phyloP scores from a whole-genome alignment of 169 alveolate species.

The Plasmodium chabaudi region DNA sequence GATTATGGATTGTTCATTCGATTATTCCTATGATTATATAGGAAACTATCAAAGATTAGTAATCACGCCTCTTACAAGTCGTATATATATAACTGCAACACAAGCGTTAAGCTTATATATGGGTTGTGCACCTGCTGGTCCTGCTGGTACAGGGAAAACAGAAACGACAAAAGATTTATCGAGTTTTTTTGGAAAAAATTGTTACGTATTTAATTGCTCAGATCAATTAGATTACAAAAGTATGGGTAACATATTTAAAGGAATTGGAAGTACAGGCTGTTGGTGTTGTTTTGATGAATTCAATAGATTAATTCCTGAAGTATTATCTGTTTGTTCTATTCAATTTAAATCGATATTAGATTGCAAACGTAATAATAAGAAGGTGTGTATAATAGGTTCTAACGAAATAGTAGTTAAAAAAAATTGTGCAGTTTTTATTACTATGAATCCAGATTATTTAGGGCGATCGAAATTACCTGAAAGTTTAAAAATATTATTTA shows the following conservation, averaged over 20 bases:
- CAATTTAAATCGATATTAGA: slow-evolving; percentile 97
- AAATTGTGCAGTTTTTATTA: slow-evolving; percentile 96
- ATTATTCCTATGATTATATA: slow-evolving; percentile 96
- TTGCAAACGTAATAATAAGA: slow-evolving; percentile 89
- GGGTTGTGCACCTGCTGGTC: slow-evolving; percentile 99
- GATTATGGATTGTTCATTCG: slow-evolving; percentile 94
- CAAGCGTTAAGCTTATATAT: slow-evolving; percentile 96
- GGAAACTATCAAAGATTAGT: slow-evolving; percentile 97
- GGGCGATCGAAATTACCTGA: slow-evolving; percentile 97
- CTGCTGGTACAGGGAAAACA: slow-evolving; percentile 98
- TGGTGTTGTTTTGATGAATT: slow-evolving; percentile 99
- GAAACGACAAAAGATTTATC: slow-evolving; percentile 97
- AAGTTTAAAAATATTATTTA: slow-evolving; percentile 95
- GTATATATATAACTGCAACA: slow-evolving; percentile 98
- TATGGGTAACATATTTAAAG: slow-evolving; percentile 97
- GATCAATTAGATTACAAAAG: slow-evolving; percentile 97
- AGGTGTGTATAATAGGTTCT: slow-evolving; percentile 93
- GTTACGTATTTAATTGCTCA: slow-evolving; percentile 96
- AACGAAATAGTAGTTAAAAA: slow-evolving; percentile 94
- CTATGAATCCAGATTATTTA: slow-evolving; percentile 97
- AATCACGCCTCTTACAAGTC: slow-evolving; percentile 96
- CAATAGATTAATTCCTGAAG: slow-evolving; percentile 97
- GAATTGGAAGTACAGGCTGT: slow-evolving; percentile 97
- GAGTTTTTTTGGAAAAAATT: slow-evolving; percentile 96
- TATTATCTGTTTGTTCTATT: slow-evolving; percentile 96